Evolutionary conservation across 805 yeast species (phyloP).

Genomic region (Metschnikowia dekortorum): DNA sequence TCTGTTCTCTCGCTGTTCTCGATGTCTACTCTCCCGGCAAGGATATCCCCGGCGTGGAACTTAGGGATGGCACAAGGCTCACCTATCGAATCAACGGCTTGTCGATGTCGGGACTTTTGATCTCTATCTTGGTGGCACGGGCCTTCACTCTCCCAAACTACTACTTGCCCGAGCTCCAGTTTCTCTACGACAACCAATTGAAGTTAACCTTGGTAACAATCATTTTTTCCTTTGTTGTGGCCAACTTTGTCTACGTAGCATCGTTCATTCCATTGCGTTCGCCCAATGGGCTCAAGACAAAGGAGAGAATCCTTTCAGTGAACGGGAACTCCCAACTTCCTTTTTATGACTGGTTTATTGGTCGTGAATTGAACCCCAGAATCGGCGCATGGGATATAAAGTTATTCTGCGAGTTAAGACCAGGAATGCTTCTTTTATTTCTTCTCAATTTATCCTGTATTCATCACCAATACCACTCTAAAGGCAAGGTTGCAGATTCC

Average conservation of each 20-base stretch:
- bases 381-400: slow-evolving; percentile 83
- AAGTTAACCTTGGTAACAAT: slow-evolving; percentile 61
- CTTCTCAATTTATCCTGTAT: slow-evolving; percentile 71
- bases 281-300: slow-evolving; percentile 50
- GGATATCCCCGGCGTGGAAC: slow-evolving; percentile 54
- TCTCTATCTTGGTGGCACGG: slow-evolving; percentile 46
- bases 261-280: slow-evolving; percentile 60
- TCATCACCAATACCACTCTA: slow-evolving; percentile 68
- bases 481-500: slow-evolving; percentile 65
- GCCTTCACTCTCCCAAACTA: slow-evolving; percentile 44
- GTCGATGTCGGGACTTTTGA: slow-evolving; percentile 42
- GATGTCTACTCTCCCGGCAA: slow-evolving; percentile 70
- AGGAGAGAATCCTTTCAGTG: slow-evolving; percentile 69
- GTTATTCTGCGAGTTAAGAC: slow-evolving; percentile 88
- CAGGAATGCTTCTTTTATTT: slow-evolving; percentile 87
- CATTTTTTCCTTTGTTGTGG: slow-evolving; percentile 57
- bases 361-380: slow-evolving; percentile 92
- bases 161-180: slow-evolving; percentile 73
- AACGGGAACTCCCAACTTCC: slow-evolving; percentile 81
- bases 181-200: slow-evolving; percentile 62
- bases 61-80: slow-evolving; percentile 73
- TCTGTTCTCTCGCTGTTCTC: slow-evolving; percentile 54
- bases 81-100: slow-evolving; percentile 80
- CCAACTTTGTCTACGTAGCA: slow-evolving; percentile 58
- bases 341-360: slow-evolving; percentile 93